These are phyloP conservation scores for Euphorbia celastroides DNA, from an alignment of 441 rosid genomes.

Conservation along the genomic window DNA sequence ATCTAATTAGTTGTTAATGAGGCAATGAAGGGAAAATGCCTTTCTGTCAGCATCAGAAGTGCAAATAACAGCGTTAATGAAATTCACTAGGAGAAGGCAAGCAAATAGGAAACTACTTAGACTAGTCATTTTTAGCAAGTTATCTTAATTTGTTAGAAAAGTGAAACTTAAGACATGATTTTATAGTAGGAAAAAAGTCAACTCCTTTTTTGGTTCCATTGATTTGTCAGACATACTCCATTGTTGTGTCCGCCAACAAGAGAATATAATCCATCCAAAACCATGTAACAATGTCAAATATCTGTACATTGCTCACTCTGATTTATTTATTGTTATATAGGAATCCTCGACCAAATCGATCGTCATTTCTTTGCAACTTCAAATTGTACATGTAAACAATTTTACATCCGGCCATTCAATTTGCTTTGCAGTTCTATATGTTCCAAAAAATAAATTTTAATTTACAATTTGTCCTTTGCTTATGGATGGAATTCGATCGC, in stretches of 20 bases:
- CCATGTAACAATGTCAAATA: too few species aligned
- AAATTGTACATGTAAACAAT: too few species aligned
- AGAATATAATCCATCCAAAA: neutral
- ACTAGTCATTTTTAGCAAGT: conserved; percentile 16
- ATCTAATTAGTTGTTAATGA: neutral
- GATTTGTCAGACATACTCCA: conserved; percentile 2
- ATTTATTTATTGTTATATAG: too few species aligned
- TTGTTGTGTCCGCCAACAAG: conserved; percentile 3
- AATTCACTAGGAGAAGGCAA: conserved; percentile 2
- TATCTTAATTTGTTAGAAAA: neutral
- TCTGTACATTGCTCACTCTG: neutral
- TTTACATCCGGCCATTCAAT: too few species aligned
- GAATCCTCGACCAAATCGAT: too few species aligned
- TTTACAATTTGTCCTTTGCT: too few species aligned
- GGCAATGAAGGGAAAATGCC: conserved; percentile 12
- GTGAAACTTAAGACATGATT: neutral
- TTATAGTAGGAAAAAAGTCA: neutral
- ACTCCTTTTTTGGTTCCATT: neutral
- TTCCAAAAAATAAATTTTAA: too few species aligned
- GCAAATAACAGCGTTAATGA: conserved; percentile 13
- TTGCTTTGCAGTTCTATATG: too few species aligned
- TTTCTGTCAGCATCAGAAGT: conserved; percentile 14
- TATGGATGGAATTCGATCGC: too few species aligned
- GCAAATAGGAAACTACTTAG: neutral
- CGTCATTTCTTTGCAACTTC: too few species aligned